Evolutionary conservation across 768 basidiomycete species (phyloP).

Genomic region (Phlegmacium glaucopus): DNA sequence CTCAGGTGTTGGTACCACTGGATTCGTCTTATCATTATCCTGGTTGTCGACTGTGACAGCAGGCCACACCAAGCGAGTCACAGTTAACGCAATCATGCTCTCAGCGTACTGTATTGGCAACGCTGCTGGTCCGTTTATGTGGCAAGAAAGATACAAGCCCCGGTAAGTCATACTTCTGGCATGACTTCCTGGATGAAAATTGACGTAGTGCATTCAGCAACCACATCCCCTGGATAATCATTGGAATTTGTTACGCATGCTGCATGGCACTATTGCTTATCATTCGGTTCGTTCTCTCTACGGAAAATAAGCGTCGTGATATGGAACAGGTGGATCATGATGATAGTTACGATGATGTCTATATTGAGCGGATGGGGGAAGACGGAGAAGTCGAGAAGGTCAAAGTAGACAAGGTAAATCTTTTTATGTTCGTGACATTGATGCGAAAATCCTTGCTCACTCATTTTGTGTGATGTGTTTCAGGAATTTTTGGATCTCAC

Average conservation of each 20-base stretch:
- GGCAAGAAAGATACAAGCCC: slow-evolving; percentile 65
- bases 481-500: slow-evolving; percentile 75
- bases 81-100: slow-evolving; percentile 71
- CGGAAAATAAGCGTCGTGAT: slow-evolving; percentile 67
- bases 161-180: slow-evolving; percentile 35
- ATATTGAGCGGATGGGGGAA: slow-evolving; percentile 47
- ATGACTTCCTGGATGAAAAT: background rate
- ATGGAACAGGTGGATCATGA: slow-evolving; percentile 47
- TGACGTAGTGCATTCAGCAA: slow-evolving; percentile 44
- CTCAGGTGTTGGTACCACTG: slow-evolving; percentile 48
- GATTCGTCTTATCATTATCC: slow-evolving; percentile 55
- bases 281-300: slow-evolving; percentile 50
- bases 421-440: background rate
- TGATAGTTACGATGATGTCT: slow-evolving; percentile 57
- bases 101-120: slow-evolving; percentile 67
- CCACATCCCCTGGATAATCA: slow-evolving; percentile 74
- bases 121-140: slow-evolving; percentile 74
- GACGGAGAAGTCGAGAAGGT: slow-evolving; percentile 53
- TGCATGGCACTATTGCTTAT: slow-evolving; percentile 45
- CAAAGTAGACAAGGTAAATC: slow-evolving; percentile 61
- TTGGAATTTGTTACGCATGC: slow-evolving; percentile 56
- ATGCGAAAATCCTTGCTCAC: background rate
- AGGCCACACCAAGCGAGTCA: slow-evolving; percentile 71
- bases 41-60: slow-evolving; percentile 68
- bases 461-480: background rate